Conservation (phyloP, 176 grass and related monocot genomes). For the Ananas comosus region DNA sequence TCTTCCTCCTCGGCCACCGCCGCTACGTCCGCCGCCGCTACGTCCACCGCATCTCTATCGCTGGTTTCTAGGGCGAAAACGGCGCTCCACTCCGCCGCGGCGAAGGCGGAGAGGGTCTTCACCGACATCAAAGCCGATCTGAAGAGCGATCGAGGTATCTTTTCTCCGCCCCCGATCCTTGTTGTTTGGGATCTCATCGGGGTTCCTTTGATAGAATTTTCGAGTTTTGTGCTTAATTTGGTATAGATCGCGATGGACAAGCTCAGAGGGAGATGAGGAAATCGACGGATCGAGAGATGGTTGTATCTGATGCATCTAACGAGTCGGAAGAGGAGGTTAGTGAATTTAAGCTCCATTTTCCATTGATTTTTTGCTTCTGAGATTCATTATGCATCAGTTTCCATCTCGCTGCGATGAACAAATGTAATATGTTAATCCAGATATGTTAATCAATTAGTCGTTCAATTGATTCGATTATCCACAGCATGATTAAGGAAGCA, state of each 20-base stretch:
- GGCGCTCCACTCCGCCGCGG: slow-evolving; percentile 75
- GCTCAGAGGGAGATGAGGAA: slow-evolving; percentile 33
- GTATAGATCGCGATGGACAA: slow-evolving; percentile 48
- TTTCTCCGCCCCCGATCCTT: slow-evolving; percentile 8
- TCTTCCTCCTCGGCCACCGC: slow-evolving; percentile 5
- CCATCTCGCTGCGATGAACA: too few species aligned
- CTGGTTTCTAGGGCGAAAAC: slow-evolving; percentile 81
- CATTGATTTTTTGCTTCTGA: too few species aligned
- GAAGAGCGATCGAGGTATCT: slow-evolving; percentile 52
- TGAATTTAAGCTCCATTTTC: background rate
- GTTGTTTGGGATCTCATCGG: slow-evolving; percentile 7
- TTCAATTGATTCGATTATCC: too few species aligned
- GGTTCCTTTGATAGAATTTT: slow-evolving; percentile 3
- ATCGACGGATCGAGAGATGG: slow-evolving; percentile 56
- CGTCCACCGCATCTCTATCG: slow-evolving; percentile 25
- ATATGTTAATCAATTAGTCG: too few species aligned
- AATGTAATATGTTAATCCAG: too few species aligned
- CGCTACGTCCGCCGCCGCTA: background rate
- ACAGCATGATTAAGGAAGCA: too few species aligned
- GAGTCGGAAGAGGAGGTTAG: slow-evolving; percentile 19
- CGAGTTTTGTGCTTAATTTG: background rate
- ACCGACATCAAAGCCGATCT: slow-evolving; percentile 80
- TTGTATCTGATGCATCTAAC: slow-evolving; percentile 1
- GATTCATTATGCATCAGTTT: too few species aligned
- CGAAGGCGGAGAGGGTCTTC: slow-evolving; percentile 58